Base-by-base conservation (phyloP, 768 basidiomycete genomes). In the Kwoniella dendrophila region DNA sequence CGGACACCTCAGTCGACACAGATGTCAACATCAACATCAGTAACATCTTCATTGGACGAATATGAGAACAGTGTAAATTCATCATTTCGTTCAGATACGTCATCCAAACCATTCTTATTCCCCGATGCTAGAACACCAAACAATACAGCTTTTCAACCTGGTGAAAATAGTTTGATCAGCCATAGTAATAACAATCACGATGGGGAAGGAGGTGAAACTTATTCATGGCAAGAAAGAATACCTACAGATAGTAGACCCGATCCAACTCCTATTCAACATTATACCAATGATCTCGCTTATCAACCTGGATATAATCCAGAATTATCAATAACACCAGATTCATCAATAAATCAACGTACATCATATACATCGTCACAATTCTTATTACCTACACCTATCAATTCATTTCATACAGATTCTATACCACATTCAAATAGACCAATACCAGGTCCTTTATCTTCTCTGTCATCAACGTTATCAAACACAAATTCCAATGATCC, bases 351-450 rank as follows among this genome's bases (percentile, higher is more conserved):
- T 44, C 26, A 43, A 26, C 18, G 43, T 45, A 29, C 20, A 33
- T 5, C 38, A 26, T 43, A n/a, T n/a, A n/a, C 20, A 30, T 26
- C 24, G 27, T n/a, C 47, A 22, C 26, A 22, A 36, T 32, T 44
- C 61, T 22, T 59, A 20, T 24, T 27, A 45, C 54, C 47, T 29
- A 43, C 7, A 44, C 24, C 32, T 18, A 22, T 38, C 33, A 3
- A 48, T 18, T 34, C 26, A 29, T 14, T 27, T 0, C 18, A 22
- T 7, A 18, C 27, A 14, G 27, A 43, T 29, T 16, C 29, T 20
- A 60, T 74, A 5, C 73, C 73, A 2, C 20, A 55, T 22, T 74
- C 73, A 2, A 59, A 34, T 20, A 41, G 68, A 58, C 70, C 73
- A 12, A 64, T 74, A 22, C 73, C 73, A 0, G 62, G 50, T 10